Percentiles rank a stretch among this genome's conserved stretches.
phyloP scores from a whole-genome alignment of 1,139 yeast species.

The Candida sp. region DNA sequence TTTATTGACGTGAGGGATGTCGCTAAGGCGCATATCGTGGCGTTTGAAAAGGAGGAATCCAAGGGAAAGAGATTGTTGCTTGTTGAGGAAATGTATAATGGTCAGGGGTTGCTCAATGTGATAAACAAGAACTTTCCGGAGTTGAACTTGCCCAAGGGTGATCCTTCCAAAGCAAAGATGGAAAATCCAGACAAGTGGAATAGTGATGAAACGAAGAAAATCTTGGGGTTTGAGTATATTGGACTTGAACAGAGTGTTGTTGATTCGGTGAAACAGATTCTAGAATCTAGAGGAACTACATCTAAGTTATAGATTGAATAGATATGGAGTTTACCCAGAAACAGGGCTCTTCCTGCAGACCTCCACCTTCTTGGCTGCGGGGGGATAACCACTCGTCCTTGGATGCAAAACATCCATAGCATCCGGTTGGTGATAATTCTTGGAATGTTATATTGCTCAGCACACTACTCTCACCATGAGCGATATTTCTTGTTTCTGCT shows the following conservation, averaged over 20 bases:
- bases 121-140: constrained; percentile 23
- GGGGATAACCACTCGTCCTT: too few species aligned
- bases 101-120: constrained; percentile 35
- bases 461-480: too few species aligned
- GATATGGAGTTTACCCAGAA: not conserved
- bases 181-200: constrained; percentile 14
- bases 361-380: too few species aligned
- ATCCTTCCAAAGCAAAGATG: constrained; percentile 4
- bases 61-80: constrained; percentile 27
- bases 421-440: too few species aligned
- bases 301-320: not conserved
- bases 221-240: constrained; percentile 39
- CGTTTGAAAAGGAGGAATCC: constrained; percentile 33
- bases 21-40: constrained; percentile 52
- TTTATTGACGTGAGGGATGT: constrained; percentile 58
- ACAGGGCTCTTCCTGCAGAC: not conserved
- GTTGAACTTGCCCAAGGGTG: constrained; percentile 19
- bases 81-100: constrained; percentile 26
- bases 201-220: constrained; percentile 27
- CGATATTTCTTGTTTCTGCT: too few species aligned
- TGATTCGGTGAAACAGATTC: constrained; percentile 31
- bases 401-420: too few species aligned
- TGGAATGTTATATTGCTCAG: too few species aligned
- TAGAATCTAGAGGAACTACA: not conserved
- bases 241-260: constrained; percentile 34